Evolutionary conservation across 2,329 filamentous ascomycete genomes (phyloP).

Genomic region (Thelonectria discophora): DNA sequence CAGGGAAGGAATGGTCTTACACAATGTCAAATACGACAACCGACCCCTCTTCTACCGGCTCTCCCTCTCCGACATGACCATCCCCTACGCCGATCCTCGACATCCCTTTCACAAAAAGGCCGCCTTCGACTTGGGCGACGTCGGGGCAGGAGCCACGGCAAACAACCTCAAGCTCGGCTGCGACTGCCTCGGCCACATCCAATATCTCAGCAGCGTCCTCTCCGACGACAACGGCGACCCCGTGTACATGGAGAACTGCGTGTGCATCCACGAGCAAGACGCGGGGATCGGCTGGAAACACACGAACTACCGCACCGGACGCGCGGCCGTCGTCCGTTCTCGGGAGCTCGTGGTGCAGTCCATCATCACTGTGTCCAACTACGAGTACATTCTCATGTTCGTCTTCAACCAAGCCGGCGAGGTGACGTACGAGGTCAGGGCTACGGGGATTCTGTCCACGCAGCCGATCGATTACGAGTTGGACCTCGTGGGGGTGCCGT

Average conservation of each 20-base stretch:
- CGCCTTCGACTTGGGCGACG: slow-evolving; percentile 75
- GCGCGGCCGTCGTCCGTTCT: slow-evolving; percentile 61
- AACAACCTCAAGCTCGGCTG: slow-evolving; percentile 71
- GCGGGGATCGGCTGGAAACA: slow-evolving; percentile 68
- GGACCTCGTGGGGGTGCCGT: slow-evolving; percentile 48
- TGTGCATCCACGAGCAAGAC: slow-evolving; percentile 46
- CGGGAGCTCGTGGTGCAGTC: slow-evolving; percentile 66
- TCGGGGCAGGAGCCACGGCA: slow-evolving; percentile 69
- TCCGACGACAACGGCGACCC: slow-evolving; percentile 59
- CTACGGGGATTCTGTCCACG: slow-evolving; percentile 51
- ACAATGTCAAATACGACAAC: slow-evolving; percentile 67
- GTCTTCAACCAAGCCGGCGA: slow-evolving; percentile 60
- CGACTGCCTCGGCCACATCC: slow-evolving; percentile 71
- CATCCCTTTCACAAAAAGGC: slow-evolving; percentile 71
- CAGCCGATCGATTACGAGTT: slow-evolving; percentile 61
- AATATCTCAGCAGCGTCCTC: slow-evolving; percentile 52
- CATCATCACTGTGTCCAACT: slow-evolving; percentile 68
- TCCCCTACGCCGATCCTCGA: slow-evolving; percentile 62
- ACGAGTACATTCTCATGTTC: slow-evolving; percentile 58
- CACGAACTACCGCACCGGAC: slow-evolving; percentile 63
- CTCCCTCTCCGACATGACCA: slow-evolving; percentile 63
- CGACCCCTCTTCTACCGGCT: slow-evolving; percentile 66
- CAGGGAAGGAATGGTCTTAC: slow-evolving; percentile 66
- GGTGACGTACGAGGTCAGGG: slow-evolving; percentile 40
- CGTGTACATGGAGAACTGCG: slow-evolving; percentile 68